phyloP scores from a whole-genome alignment of 1,139 yeast species.

The Groenewaldozyma auringiensis region DNA sequence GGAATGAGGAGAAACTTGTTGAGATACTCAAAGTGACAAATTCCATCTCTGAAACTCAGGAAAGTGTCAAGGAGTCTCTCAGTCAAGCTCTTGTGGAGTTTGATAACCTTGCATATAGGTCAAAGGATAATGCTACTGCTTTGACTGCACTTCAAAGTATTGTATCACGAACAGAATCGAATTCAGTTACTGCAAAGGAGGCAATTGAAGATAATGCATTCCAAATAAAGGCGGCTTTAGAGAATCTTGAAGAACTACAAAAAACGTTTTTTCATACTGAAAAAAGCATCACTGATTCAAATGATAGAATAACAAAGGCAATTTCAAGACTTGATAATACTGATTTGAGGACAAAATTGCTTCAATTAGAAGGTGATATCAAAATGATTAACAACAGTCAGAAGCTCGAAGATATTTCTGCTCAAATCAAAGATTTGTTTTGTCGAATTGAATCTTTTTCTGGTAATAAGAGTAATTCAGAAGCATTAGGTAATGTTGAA shows the following conservation, averaged over 20 bases:
- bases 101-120: conserved; percentile 35
- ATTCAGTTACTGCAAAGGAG: conserved; percentile 14
- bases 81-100: conserved; percentile 36
- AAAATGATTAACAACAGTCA: background rate
- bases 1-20: conserved; percentile 27
- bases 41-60: conserved; percentile 24
- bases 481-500: background rate
- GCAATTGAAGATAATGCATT: conserved; percentile 18
- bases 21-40: conserved; percentile 27
- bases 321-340: background rate
- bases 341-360: background rate
- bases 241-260: conserved; percentile 21
- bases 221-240: conserved; percentile 16
- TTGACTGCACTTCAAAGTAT: conserved; percentile 29
- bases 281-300: conserved; percentile 20
- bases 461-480: background rate
- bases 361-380: background rate
- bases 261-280: conserved; percentile 19
- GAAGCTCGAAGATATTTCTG: background rate
- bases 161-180: conserved; percentile 18
- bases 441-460: background rate
- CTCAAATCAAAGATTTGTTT: background rate
- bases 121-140: conserved; percentile 38
- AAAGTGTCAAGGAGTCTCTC: conserved; percentile 32
- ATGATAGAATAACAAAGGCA: conserved; percentile 6